Percentiles rank a stretch among this genome's conserved stretches.
phyloP scores from a whole-genome alignment of 306 rosid genomes.

The Macrotyloma uniflorum region DNA sequence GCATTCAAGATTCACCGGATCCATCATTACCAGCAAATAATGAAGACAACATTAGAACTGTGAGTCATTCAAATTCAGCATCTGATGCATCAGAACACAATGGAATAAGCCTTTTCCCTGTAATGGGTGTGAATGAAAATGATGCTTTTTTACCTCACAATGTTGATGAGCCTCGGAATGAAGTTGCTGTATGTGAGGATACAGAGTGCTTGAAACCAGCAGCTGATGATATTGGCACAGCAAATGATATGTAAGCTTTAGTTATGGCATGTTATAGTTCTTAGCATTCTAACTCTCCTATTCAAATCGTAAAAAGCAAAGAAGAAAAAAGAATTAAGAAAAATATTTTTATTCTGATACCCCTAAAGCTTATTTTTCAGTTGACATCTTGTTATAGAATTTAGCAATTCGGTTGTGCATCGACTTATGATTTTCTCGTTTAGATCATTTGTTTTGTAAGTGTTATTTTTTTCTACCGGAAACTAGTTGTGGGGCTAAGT shows the following conservation, averaged over 20 bases:
- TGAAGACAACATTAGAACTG: conserved; percentile 37
- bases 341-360: background rate
- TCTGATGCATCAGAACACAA: conserved; percentile 45
- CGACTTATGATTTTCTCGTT: conserved; percentile 9
- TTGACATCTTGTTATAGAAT: conserved; percentile 6
- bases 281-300: background rate
- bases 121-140: conserved; percentile 19
- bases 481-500: background rate
- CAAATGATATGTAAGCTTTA: conserved; percentile 65
- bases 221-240: conserved; percentile 46
- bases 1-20: conserved; percentile 43
- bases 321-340: background rate
- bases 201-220: conserved; percentile 45
- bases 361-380: background rate
- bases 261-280: background rate
- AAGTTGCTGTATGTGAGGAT: conserved; percentile 43
- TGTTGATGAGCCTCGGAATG: conserved; percentile 38
- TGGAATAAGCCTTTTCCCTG: conserved; percentile 39
- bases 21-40: conserved; percentile 40
- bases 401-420: background rate
- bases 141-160: conserved; percentile 42
- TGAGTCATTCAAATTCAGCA: conserved; percentile 41
- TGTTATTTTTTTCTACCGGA: conserved; percentile 3
- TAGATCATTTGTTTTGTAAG: conserved; percentile 8
- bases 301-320: conserved; percentile 5